Base-by-base conservation (phyloP, 352 stramenopile genomes). In the Globisporangium nodosum region DNA sequence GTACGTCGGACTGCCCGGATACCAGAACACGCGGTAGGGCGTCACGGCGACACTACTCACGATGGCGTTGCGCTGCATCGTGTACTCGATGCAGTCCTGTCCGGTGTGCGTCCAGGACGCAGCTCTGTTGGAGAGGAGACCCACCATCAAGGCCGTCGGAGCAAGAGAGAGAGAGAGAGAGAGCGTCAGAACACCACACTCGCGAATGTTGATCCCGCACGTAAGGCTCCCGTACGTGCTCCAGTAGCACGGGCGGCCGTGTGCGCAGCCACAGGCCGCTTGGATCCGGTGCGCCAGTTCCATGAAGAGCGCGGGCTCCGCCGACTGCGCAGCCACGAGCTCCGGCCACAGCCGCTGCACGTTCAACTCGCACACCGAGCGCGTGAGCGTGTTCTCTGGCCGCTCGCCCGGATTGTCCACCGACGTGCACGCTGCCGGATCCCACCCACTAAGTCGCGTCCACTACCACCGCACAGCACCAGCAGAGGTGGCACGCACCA, bases 11-110 rank as follows among this genome's bases (percentile, higher is more conserved):
- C 64, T 83, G 18, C 76, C 68, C 2, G 82, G 80, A 49, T 90
- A 85, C 82, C 80, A 90, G 49, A 84, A 90, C 4, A 87, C 80
- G 49, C 78, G 69, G 64, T 92, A 92, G 5, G 82, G 80, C 42
- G 83, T 52, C 31, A 90, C 31, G 40, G 80, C 57, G 20, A 90
- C 56, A n/a, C 60, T 70, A 37, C 64, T 61, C 3, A 92, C 65
- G 43, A 92, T 31, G 40, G 61, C 73, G 39, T 72, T 56, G n/a
- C 64, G 54, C 15, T 58, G 57, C 59, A 92, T 47, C 3, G 35
- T 60, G 60, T 90, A 90, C 63, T 88, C 76, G 49, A 92, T 73
- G 59, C 72, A 75, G 59, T 92, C 82, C 15, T 50, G 63, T 15
- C 70, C 24, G 5, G 40, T 18, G 57, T 63, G 43, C 20, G 56